phyloP scores from a whole-genome alignment of 768 basidiomycete genomes.

The Mycena filopes region DNA sequence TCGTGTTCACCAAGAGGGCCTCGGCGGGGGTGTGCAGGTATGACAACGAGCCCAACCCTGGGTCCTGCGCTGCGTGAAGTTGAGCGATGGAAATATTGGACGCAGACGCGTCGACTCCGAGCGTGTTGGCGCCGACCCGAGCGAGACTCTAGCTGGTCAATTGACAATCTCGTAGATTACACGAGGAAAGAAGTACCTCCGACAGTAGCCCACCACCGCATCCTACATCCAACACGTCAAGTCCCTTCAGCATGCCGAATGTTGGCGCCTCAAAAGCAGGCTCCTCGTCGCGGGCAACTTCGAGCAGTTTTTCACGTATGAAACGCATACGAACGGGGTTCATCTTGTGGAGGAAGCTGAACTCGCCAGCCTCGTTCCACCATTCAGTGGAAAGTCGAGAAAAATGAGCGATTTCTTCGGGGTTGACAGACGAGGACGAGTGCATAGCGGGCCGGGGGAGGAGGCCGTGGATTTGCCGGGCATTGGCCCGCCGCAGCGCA shows the following conservation, averaged over 20 bases:
- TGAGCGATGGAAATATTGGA: conserved; percentile 89
- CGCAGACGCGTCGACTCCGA: conserved; percentile 92
- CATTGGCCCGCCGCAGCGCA: too few species aligned
- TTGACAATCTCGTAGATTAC: background rate
- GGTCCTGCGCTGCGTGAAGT: conserved; percentile 84
- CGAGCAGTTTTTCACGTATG: conserved; percentile 79
- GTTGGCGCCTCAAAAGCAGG: conserved; percentile 45
- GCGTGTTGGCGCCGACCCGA: conserved; percentile 85
- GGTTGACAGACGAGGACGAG: conserved; percentile 68
- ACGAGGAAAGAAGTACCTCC: conserved; percentile 65
- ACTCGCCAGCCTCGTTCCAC: conserved; percentile 97
- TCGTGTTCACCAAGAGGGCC: conserved; percentile 68
- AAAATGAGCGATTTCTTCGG: conserved; percentile 88
- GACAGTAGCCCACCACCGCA: conserved; percentile 95
- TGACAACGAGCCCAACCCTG: conserved; percentile 62
- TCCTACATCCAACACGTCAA: conserved; percentile 81
- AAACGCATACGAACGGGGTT: conserved; percentile 91
- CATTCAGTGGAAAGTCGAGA: conserved; percentile 89
- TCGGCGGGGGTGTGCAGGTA: conserved; percentile 86
- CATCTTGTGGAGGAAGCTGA: conserved; percentile 90
- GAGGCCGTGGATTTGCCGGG: background rate
- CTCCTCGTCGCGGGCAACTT: conserved; percentile 67
- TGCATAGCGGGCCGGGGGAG: conserved; percentile 22
- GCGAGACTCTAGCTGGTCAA: conserved; percentile 82
- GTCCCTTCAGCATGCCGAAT: conserved; percentile 62